Evolutionary conservation across 805 yeast species (phyloP).

Genomic region (Schizosaccharomyces osmophilus): DNA sequence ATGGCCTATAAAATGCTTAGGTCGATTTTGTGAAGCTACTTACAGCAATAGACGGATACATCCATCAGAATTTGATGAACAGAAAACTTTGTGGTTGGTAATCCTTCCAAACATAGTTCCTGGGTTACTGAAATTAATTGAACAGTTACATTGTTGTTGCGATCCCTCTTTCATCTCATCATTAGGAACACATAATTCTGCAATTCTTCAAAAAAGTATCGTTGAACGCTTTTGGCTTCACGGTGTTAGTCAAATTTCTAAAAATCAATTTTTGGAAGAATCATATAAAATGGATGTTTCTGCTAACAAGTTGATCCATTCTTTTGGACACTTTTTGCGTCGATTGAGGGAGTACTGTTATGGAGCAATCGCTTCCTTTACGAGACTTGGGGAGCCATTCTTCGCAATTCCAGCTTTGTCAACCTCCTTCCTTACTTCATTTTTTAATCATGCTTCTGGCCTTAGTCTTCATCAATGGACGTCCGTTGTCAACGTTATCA

Average conservation of each 20-base stretch:
- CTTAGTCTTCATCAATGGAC: conserved; percentile 90
- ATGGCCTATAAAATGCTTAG: conserved; percentile 85
- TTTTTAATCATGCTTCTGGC: conserved; percentile 66
- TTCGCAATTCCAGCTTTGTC: conserved; percentile 73
- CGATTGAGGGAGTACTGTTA: conserved; percentile 92
- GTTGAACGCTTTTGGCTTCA: conserved; percentile 96
- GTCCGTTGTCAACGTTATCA: conserved; percentile 74
- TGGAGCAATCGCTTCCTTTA: conserved; percentile 65
- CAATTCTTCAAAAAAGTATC: conserved; percentile 72
- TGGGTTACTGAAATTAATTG: conserved; percentile 60
- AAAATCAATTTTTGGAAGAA: conserved; percentile 83
- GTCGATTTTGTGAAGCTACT: conserved; percentile 84
- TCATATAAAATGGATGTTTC: conserved; percentile 85
- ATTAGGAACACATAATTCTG: conserved; percentile 69
- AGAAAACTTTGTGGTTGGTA: conserved; percentile 73
- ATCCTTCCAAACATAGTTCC: conserved; percentile 79
- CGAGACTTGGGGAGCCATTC: conserved; percentile 70
- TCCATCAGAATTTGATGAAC: conserved; percentile 53
- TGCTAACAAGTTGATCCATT: conserved; percentile 85
- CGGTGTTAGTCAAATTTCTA: conserved; percentile 81
- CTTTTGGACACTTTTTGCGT: conserved; percentile 84
- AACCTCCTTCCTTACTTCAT: conserved; percentile 50
- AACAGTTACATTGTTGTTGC: conserved; percentile 84
- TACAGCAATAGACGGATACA: conserved; percentile 50
- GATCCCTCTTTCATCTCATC: conserved; percentile 79